Evolutionary conservation across 345 rosid species (phyloP), one percentile per base, ranked within the genome.

Genomic region (Eucalyptus curtisii): DNA sequence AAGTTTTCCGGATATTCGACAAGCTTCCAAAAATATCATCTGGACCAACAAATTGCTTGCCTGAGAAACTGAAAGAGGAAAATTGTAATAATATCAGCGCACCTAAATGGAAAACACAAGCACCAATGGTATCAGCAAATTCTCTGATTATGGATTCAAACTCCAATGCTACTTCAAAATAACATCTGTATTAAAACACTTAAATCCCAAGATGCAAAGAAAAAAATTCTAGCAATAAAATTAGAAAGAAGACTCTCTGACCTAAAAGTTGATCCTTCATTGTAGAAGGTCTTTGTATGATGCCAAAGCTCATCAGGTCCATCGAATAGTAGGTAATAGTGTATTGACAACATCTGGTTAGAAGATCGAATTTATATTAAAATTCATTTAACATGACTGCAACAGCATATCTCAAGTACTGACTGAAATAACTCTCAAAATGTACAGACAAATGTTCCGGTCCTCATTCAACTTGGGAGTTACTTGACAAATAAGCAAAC

Each of bases 291-390:
- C 94, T 92, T 95, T 7, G 90, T 48, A 66, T 96, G 95, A 89
- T 92, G 94, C 99, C 99, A 97, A 31, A 89, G 93, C 88, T 96
- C 98, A n/a, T 97, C 98, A 13, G 93, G 87, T 76, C 99, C 99
- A 90, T 96, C 96, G 86, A 97, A 96, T 89, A 97, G 97, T 30
- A 96, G 93, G 93, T 96, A 97, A 89, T 97, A 97, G 92, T 96
- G 99, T 92, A 97, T 96, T 10, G 99, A 93, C 91, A 96, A 86
- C 99, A 97, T 97, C 99, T 97, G 95, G 45, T 86, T 86, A 52
- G 47, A 86, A 49, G 27, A 52, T 49, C 1, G 11, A 86, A 52
- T 49, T 57, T 24, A 50, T 52, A 50, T 86, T 42, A 86, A 42
- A 49, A 49, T 31, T 13, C 82, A 76, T 76, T 2, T 76, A 10